phyloP scores from a whole-genome alignment of 495 filamentous ascomycete genomes.

The Astrothelium macrocarpum region DNA sequence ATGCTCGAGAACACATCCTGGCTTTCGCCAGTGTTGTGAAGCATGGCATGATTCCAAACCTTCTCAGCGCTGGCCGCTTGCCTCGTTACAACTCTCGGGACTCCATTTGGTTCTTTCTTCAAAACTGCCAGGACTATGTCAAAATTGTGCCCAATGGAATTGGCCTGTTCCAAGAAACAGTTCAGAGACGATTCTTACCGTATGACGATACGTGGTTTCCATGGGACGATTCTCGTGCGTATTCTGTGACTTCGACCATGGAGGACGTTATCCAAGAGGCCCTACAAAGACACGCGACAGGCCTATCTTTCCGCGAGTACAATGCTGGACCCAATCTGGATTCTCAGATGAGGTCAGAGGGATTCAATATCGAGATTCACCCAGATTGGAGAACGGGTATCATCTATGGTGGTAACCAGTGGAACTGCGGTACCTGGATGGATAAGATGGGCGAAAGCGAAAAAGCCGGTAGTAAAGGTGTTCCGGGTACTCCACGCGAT shows the following conservation, averaged over 20 bases:
- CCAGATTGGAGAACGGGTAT: slow-evolving; percentile 91
- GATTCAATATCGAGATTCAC: slow-evolving; percentile 81
- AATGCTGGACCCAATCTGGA: slow-evolving; percentile 84
- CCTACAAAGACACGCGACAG: slow-evolving; percentile 78
- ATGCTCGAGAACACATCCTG: slow-evolving; percentile 86
- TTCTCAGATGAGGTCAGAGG: slow-evolving; percentile 83
- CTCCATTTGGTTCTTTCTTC: slow-evolving; percentile 94
- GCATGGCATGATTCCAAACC: slow-evolving; percentile 97
- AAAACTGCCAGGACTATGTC: slow-evolving; percentile 88
- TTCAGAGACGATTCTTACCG: slow-evolving; percentile 81
- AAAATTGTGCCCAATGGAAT: slow-evolving; percentile 72
- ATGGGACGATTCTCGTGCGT: slow-evolving; percentile 69
- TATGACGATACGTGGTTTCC: slow-evolving; percentile 92
- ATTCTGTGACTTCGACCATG: slow-evolving; percentile 69
- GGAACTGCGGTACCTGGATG: slow-evolving; percentile 98
- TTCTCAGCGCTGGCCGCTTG: slow-evolving; percentile 73
- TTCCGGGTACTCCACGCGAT: slow-evolving; percentile 93
- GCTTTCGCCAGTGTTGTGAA: slow-evolving; percentile 96
- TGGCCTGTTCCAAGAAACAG: slow-evolving; percentile 61
- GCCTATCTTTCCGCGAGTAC: slow-evolving; percentile 85
- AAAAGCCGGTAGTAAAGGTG: slow-evolving; percentile 80
- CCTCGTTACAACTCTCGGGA: slow-evolving; percentile 96
- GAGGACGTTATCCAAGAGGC: slow-evolving; percentile 88
- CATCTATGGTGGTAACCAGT: slow-evolving; percentile 86
- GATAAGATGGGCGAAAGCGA: slow-evolving; percentile 99